Conservation (phyloP, 2,329 filamentous ascomycete species). For the Alternaria hordeiaustralica region DNA sequence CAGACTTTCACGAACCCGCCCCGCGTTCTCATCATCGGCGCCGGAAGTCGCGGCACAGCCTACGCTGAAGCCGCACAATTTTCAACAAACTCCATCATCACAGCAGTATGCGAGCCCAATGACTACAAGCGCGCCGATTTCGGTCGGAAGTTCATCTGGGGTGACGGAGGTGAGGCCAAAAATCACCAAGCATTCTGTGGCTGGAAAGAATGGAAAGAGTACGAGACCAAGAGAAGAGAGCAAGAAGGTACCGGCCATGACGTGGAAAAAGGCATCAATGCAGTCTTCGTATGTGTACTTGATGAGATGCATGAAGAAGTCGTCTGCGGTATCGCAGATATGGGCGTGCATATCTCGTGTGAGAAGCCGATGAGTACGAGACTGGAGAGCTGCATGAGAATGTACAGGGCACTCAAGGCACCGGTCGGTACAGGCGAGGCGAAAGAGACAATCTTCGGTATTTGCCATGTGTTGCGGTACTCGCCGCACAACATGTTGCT, state of each 20-base stretch:
- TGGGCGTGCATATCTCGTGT: slow-evolving; percentile 82
- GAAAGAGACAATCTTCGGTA: slow-evolving; percentile 71
- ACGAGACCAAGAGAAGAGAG: slow-evolving; percentile 69
- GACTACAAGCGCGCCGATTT: slow-evolving; percentile 76
- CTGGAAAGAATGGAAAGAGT: slow-evolving; percentile 79
- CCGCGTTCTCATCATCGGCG: slow-evolving; percentile 48
- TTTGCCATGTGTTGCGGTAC: slow-evolving; percentile 93
- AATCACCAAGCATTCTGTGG: slow-evolving; percentile 73
- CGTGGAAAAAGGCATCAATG: slow-evolving; percentile 54
- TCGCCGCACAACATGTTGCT: slow-evolving; percentile 90
- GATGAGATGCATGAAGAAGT: slow-evolving; percentile 90
- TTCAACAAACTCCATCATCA: slow-evolving; percentile 64
- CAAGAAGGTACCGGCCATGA: slow-evolving; percentile 40
- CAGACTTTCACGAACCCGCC: slow-evolving; percentile 33
- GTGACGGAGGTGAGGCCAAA: slow-evolving; percentile 49
- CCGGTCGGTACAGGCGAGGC: neutral
- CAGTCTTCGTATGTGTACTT: slow-evolving; percentile 75
- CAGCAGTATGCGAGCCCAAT: slow-evolving; percentile 82
- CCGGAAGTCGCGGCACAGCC: slow-evolving; percentile 46
- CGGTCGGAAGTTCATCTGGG: slow-evolving; percentile 77
- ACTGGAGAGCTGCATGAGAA: slow-evolving; percentile 76
- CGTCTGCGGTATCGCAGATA: slow-evolving; percentile 72
- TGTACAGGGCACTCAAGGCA: slow-evolving; percentile 65
- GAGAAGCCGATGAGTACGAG: slow-evolving; percentile 92
- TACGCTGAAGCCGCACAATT: slow-evolving; percentile 38